phyloP scores from a whole-genome alignment of 345 rosid genomes.

The Rhodamnia argentea region DNA sequence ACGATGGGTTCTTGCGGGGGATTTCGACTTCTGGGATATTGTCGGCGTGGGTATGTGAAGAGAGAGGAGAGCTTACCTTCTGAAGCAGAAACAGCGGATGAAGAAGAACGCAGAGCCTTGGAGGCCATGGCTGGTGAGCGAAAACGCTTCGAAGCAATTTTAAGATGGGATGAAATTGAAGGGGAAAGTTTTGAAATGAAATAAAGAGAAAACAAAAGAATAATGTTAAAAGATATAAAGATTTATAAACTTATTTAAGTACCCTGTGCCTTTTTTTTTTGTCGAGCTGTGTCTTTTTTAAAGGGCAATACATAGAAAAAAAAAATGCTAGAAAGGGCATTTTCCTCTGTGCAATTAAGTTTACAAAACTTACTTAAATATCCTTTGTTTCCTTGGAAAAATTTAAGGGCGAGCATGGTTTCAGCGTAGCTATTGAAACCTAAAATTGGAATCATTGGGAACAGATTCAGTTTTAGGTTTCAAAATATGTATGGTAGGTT shows the following conservation, averaged over 20 bases:
- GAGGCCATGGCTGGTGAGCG: neutral
- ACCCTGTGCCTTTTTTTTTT: neutral
- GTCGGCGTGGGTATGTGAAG: neutral
- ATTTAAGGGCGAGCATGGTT: no score
- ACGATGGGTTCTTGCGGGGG: neutral
- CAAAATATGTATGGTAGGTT: no score
- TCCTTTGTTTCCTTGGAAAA: neutral
- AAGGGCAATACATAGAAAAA: neutral
- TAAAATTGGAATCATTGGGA: no score
- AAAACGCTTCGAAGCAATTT: neutral
- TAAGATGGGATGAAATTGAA: neutral
- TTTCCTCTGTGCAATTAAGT: neutral
- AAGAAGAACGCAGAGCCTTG: neutral
- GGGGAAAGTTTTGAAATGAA: no score
- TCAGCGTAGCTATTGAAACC: no score
- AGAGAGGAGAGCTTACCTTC: constrained; percentile 7
- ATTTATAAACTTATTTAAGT: neutral
- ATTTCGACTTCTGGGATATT: neutral
- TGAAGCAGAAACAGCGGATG: neutral
- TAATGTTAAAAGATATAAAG: neutral
- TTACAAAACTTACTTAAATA: neutral
- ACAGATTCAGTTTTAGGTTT: no score
- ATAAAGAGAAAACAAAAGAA: no score
- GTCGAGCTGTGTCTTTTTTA: no score
- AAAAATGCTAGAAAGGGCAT: neutral